A percentile compares a stretch with the other conserved stretches of the same genome.
Evolutionary conservation across 1,139 yeast species (phyloP).

Genomic region (Lodderomyces parapsilosis): DNA sequence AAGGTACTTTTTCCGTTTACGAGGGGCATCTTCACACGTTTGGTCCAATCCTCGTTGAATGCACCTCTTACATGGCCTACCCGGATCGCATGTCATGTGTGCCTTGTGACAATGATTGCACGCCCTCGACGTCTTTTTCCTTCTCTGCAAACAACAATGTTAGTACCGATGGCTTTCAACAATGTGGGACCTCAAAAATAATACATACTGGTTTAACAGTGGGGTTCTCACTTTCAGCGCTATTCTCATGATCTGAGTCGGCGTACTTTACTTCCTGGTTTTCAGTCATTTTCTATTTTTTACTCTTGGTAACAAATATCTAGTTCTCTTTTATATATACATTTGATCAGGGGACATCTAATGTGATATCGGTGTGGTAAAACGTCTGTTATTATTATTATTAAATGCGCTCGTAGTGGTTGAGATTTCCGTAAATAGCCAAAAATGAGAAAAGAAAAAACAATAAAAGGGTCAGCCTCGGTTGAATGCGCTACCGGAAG

Average conservation of each 20-base stretch:
- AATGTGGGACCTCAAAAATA: neutral
- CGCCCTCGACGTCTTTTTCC: conserved; percentile 72
- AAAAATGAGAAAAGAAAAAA: too few relatives aligned
- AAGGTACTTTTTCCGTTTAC: conserved; percentile 82
- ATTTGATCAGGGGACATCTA: neutral
- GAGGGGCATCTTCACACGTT: conserved; percentile 87
- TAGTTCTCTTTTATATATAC: neutral
- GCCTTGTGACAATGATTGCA: conserved; percentile 85
- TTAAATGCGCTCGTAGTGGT: too few relatives aligned
- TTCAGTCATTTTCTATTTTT: neutral
- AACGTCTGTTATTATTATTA: neutral
- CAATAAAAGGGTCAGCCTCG: too few relatives aligned
- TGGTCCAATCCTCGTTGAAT: conserved; percentile 62
- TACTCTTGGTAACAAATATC: neutral
- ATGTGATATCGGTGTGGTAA: neutral
- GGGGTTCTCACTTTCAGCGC: neutral
- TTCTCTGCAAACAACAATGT: conserved; percentile 22
- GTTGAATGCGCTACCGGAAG: too few relatives aligned
- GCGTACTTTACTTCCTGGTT: neutral
- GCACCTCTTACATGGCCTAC: conserved; percentile 83
- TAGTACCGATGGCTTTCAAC: neutral
- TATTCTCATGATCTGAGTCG: conserved; percentile 1
- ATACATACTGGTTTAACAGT: neutral
- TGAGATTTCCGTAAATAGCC: too few relatives aligned
- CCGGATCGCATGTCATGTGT: conserved; percentile 82